Evolutionary conservation across 352 stramenopile genomes (phyloP), one percentile per base, ranked within the genome.

Genomic region (Globisporangium polare): DNA sequence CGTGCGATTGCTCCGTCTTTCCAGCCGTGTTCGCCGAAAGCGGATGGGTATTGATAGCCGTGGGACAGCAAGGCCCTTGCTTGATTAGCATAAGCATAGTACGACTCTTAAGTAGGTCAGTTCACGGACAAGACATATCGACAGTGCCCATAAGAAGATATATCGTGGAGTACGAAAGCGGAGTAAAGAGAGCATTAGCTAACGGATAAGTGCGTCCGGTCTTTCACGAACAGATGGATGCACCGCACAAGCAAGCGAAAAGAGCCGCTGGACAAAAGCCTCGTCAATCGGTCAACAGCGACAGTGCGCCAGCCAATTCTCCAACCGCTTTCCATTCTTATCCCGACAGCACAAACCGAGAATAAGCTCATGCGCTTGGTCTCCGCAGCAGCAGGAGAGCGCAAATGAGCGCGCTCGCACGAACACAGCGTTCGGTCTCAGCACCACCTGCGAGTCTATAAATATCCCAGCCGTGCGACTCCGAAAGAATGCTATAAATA

Each of bases 11-110:
- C 54, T 61, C 54, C 27, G 54, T 39, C 54, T 53, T 61, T 61
- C 54, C 54, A 61, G 54, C 54, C 31, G 54, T n/a, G 54, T 61
- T 61, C 54, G 54, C 17, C 41, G 54, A 61, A 61, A 53, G 54
- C 54, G 54, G 26, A 33, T 41, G 24, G 18, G 18, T 53, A 61
- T 61, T 61, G 54, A 61, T 61, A 61, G 54, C n/a, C 39, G 54
- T 61, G 54, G 54, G 54, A 61, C 22, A 18, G 27, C 20, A 27
- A n/a, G n/a, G n/a, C n/a, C n/a, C n/a, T n/a, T n/a, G n/a, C n/a
- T n/a, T n/a, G n/a, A n/a, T n/a, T n/a, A n/a, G n/a, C n/a, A n/a
- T n/a, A n/a, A n/a, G n/a, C n/a, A n/a, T n/a, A n/a, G n/a, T n/a
- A n/a, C n/a, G n/a, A n/a, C n/a, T n/a, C n/a, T n/a, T 29, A 35